Base-by-base conservation (phyloP, 2,329 filamentous ascomycete species). In the Calonectria honghensis region DNA sequence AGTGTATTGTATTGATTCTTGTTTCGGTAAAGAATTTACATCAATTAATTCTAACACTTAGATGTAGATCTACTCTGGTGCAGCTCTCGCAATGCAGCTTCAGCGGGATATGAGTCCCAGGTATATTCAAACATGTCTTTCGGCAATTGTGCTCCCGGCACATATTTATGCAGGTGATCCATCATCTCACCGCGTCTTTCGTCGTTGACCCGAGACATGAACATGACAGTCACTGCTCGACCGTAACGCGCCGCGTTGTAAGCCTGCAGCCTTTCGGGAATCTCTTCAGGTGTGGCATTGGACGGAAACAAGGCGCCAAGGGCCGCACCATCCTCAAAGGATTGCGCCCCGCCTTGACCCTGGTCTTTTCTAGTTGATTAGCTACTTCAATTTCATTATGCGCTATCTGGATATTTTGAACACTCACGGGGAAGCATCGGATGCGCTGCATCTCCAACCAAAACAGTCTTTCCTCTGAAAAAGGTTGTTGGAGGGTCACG, bases 341-440 rank as follows among this genome's bases (percentile, higher is more conserved):
- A 72, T 24, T 75, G 73, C 4, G 73, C 74, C 9, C 68, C 74
- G 2, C 74, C 74, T 31, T 76, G 74, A 6, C 73, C 74, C n/a
- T 73, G 68, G 18, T 75, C 74, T 76, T 24, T 24, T 24, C 24
- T 41, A 18, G 16, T 18, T n/a, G 14, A 29, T 31, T 29, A 5
- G 29, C 4, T 0, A 45, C 3, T 20, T 9, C n/a, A 16, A 6
- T 32, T 66, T 35, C 14, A 72, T 72, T n/a, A 4, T 16, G 18
- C 7, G 10, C 24, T 18, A 32, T 29, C n/a, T 2, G 0, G 24
- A 1, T 27, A 41, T 27, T 1, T 14, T 0, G 24, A 0, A 27
- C 2, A 39, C 68, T 51, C 48, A 75, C 74, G 73, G 16, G 73
- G 74, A 50, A 75, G 73, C 74, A 76, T 76, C 0, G 74, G 74